Evolutionary conservation across 345 rosid species (phyloP), one percentile per base, ranked within the genome.

Genomic region (Murraya paniculata): DNA sequence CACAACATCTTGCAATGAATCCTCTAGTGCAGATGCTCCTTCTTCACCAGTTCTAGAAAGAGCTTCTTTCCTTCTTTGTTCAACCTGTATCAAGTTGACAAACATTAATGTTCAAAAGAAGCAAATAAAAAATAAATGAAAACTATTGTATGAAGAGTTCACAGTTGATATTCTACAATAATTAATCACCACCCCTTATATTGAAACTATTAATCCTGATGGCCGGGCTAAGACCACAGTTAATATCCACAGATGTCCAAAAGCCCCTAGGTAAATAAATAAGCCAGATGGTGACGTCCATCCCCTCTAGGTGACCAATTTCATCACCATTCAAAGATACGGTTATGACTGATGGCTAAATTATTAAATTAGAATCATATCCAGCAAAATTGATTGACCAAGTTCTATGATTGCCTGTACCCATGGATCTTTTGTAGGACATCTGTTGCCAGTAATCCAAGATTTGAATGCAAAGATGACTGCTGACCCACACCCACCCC

Each of bases 51-150:
- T 86, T 79, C 89, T 88, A 64, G 90, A 87, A 81, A 95, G 92
- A 77, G 99, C 96, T 85, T 95, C 99, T 79, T 95, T 95, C 76
- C 90, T 88, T 84, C 99, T 87, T 81, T 95, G 99, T 82, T 95
- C 99, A 83, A 95, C 94, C 98, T 93, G 73, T 10, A 72, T 64
- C 35, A 80, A 61, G 53, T 56, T 70, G 57, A 53, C 24, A 28
- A 80, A n/a, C 64, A 33, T 80, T 58, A 68, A 58, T 22, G 73
- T 66, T 71, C 45, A 73, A 61, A 48, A 57, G 14, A 60, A 62
- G 33, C 57, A 53, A 53, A 18, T 18, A 58, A 6, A 68, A 39
- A 22, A 19, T 4, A 28, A 39, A 9, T 53, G 31, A 50, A 27
- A 48, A 27, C 53, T 3, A 24, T 59, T 60, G 33, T 25, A 60